These are phyloP conservation scores for Trypanosoma conorhini DNA, from an alignment of 208 protist species.

Conservation along the genomic window DNA sequence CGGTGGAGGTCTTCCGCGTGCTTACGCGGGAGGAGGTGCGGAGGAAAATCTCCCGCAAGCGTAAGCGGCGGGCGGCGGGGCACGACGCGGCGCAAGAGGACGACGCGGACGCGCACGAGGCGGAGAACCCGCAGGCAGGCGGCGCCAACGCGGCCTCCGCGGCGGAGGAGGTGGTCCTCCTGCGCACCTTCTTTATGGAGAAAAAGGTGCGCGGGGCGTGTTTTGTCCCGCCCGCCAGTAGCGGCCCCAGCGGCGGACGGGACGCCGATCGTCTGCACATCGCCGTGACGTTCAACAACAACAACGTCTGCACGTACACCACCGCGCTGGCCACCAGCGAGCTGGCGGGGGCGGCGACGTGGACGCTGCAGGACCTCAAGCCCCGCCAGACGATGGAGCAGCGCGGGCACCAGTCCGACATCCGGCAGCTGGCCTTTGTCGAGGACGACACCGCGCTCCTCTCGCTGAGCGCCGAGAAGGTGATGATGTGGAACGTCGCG, in stretches of 20 bases:
- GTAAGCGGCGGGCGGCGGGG: conserved; percentile 51
- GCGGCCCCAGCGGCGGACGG: conserved; percentile 22
- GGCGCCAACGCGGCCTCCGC: conserved; percentile 35
- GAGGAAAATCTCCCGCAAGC: conserved; percentile 72
- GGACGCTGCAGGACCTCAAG: conserved; percentile 71
- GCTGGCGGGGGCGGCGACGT: conserved; percentile 52
- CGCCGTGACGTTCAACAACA: conserved; percentile 83
- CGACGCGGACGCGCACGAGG: conserved; percentile 28
- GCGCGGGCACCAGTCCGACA: conserved; percentile 75
- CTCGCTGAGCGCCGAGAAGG: conserved; percentile 78
- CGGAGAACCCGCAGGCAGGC: not conserved
- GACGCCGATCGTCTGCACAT: conserved; percentile 57
- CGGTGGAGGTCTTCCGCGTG: conserved; percentile 83
- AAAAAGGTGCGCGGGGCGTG: conserved; percentile 79
- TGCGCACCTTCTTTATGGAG: conserved; percentile 83
- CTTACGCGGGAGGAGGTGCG: conserved; percentile 68
- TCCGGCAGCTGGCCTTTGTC: conserved; percentile 68
- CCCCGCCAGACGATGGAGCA: conserved; percentile 53
- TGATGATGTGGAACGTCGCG: conserved; percentile 80
- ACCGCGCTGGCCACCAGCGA: conserved; percentile 62
- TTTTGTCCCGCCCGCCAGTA: conserved; percentile 55
- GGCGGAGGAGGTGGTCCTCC: conserved; percentile 61
- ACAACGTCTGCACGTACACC: conserved; percentile 74
- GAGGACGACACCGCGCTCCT: conserved; percentile 82
- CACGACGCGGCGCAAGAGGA: conserved; percentile 20